phyloP scores from a whole-genome alignment of 331 rosid genomes.

The Erythrophleum ivorense region DNA sequence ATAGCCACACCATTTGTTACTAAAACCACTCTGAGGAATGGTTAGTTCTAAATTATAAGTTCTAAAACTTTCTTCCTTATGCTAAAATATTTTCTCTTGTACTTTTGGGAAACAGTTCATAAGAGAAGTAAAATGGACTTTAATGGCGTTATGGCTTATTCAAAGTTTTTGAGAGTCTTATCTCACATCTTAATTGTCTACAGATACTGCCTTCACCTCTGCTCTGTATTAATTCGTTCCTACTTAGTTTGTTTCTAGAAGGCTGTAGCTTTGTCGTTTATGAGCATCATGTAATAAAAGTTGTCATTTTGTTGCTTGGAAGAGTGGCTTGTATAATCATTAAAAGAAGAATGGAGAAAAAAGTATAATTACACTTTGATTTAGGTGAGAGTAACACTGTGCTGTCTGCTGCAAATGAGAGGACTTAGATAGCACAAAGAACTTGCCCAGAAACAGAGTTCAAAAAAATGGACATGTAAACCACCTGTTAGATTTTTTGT shows the following conservation, averaged over 20 bases:
- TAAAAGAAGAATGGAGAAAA: neutral
- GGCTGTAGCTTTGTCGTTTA: neutral
- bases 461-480: neutral
- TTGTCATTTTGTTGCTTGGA: constrained; percentile 9
- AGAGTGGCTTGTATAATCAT: neutral
- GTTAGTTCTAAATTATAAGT: neutral
- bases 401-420: constrained; percentile 10
- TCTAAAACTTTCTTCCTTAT: constrained; percentile 18
- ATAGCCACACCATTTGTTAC: neutral
- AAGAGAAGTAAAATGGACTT: neutral
- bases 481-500: neutral
- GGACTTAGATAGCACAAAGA: neutral
- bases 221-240: neutral
- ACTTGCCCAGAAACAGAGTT: neutral
- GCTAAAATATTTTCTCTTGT: neutral
- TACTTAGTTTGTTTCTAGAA: constrained; percentile 12
- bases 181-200: neutral
- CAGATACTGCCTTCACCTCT: neutral
- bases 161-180: neutral
- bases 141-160: neutral
- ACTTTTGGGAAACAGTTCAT: constrained; percentile 25
- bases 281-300: neutral
- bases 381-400: constrained; percentile 20
- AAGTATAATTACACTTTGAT: constrained; percentile 3
- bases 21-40: neutral